Conservation (phyloP, 2,329 filamentous ascomycete genomes). For the Meredithiella fracta region DNA sequence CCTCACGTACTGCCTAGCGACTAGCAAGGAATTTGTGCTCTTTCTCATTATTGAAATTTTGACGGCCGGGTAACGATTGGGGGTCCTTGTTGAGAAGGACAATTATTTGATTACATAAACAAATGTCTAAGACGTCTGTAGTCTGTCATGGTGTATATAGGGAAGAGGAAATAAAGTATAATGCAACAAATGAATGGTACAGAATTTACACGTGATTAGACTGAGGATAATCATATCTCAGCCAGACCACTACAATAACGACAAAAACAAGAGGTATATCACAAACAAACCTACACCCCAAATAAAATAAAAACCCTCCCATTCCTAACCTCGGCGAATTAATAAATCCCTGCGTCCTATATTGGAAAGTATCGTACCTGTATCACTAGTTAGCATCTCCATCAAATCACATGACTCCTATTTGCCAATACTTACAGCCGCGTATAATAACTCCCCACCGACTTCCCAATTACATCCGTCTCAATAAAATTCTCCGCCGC, state of each 20-base stretch:
- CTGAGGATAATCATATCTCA: neutral
- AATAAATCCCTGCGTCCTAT: slow-evolving; percentile 82
- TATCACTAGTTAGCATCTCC: neutral
- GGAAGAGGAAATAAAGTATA: no score
- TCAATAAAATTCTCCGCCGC: slow-evolving; percentile 72
- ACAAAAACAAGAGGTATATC: neutral
- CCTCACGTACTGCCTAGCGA: neutral
- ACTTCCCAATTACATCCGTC: slow-evolving; percentile 62
- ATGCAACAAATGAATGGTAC: neutral
- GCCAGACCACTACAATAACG: neutral
- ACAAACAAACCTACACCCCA: neutral
- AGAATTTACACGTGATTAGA: neutral
- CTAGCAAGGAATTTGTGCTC: neutral
- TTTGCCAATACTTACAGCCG: slow-evolving; percentile 56
- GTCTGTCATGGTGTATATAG: no score
- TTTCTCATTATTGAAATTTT: neutral
- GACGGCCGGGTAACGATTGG: neutral
- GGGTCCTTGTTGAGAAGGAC: neutral
- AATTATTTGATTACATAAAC: no score
- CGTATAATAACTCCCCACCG: slow-evolving; percentile 73
- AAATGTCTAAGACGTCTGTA: neutral
- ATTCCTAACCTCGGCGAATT: no score
- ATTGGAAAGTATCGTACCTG: slow-evolving; percentile 75
- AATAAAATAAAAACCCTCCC: neutral
- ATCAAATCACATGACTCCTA: no score